Percentiles rank a stretch among this genome's conserved stretches.
These are phyloP conservation scores for Ophiocordyceps polyrhachis-furcata DNA, from an alignment of 2,329 filamentous ascomycete genomes.

Conservation along the genomic window DNA sequence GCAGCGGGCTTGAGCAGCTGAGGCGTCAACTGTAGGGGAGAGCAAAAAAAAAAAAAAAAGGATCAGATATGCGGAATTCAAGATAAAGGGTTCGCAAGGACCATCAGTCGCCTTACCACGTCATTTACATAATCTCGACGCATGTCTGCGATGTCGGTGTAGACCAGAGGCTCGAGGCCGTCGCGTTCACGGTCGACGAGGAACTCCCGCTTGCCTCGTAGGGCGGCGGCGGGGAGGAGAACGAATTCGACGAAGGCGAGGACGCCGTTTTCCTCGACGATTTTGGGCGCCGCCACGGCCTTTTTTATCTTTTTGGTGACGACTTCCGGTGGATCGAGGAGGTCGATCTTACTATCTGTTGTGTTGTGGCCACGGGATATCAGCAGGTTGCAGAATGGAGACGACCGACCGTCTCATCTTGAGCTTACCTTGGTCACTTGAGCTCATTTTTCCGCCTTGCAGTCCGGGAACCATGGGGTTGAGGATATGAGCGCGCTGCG, in stretches of 20 bases:
- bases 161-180: conserved; percentile 53
- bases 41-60: background rate
- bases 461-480: conserved; percentile 80
- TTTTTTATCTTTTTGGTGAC: conserved; percentile 76
- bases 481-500: conserved; percentile 18
- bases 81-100: background rate
- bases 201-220: conserved; percentile 46
- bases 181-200: conserved; percentile 47
- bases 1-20: conserved; percentile 79
- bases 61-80: background rate
- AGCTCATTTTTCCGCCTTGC: conserved; percentile 70
- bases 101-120: conserved; percentile 31
- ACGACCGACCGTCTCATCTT: too few species aligned
- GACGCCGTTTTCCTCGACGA: conserved; percentile 71
- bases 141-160: conserved; percentile 56
- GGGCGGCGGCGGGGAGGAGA: conserved; percentile 55
- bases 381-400: too few species aligned
- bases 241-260: conserved; percentile 77
- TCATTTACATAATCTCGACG: conserved; percentile 68
- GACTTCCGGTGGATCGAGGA: conserved; percentile 60
- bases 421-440: conserved; percentile 42
- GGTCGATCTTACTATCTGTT: conserved; percentile 70
- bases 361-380: background rate
- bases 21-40: conserved; percentile 51
- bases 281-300: conserved; percentile 57